Percentiles rank a stretch among this genome's conserved stretches.
phyloP scores from a whole-genome alignment of 768 basidiomycete genomes.

The Grammothele lineata region DNA sequence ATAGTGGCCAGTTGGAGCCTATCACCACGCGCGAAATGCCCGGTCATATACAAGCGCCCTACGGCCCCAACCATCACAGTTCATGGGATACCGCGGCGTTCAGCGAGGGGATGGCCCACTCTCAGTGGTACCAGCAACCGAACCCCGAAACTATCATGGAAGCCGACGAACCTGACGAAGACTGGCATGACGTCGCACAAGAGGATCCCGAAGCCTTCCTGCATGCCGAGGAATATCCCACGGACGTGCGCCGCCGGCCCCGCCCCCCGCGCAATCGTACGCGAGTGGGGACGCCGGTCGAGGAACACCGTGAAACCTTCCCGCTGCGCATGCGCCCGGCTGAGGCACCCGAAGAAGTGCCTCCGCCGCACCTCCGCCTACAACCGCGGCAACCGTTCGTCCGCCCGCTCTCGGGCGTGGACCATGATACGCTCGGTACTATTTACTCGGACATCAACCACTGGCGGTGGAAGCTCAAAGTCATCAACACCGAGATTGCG shows the following conservation, averaged over 20 bases:
- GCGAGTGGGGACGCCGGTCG: constrained; percentile 14
- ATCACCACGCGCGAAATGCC: constrained; percentile 23
- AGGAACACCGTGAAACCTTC: constrained; percentile 56
- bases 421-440: constrained; percentile 58
- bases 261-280: constrained; percentile 19
- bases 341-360: constrained; percentile 43
- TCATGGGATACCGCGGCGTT: constrained; percentile 28
- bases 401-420: constrained; percentile 66
- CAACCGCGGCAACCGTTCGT: constrained; percentile 70
- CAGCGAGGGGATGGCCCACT: constrained; percentile 16
- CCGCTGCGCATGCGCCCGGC: constrained; percentile 43
- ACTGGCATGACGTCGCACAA: constrained; percentile 58
- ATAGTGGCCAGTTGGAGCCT: constrained; percentile 43
- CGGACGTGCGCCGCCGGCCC: constrained; percentile 20
- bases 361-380: constrained; percentile 57
- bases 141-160: constrained; percentile 20
- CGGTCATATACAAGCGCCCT: constrained; percentile 49
- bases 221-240: constrained; percentile 24
- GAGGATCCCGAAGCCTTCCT: constrained; percentile 37
- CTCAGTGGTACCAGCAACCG: constrained; percentile 29
- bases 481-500: constrained; percentile 70
- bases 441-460: constrained; percentile 68
- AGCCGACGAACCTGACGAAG: constrained; percentile 30
- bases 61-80: constrained; percentile 44
- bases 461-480: constrained; percentile 67